phyloP scores from a whole-genome alignment of 2,329 filamentous ascomycete species.

The Fusarium sororula region DNA sequence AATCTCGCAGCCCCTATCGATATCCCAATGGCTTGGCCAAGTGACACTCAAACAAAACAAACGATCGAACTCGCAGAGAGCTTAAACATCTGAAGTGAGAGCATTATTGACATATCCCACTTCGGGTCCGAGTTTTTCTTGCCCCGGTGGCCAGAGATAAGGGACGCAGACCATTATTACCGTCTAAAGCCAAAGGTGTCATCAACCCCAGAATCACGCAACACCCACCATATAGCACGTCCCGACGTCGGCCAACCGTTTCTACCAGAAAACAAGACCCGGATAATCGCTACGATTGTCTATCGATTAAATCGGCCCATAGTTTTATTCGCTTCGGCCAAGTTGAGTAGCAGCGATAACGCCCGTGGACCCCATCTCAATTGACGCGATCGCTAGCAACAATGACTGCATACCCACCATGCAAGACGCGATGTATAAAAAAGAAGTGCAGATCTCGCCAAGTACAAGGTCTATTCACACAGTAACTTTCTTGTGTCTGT shows the following conservation, averaged over 20 bases:
- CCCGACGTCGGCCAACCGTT: constrained; percentile 1
- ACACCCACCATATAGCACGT: background rate
- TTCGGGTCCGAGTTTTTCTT: background rate
- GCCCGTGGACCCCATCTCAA: background rate
- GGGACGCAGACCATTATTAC: background rate
- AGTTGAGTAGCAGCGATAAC: background rate
- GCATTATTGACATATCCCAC: background rate
- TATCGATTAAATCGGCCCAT: background rate
- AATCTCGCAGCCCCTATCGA: background rate
- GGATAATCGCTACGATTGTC: background rate
- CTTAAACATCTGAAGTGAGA: too few relatives aligned
- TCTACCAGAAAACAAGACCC: background rate
- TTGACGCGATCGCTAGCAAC: constrained; percentile 34
- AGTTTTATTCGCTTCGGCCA: background rate
- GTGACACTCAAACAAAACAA: background rate
- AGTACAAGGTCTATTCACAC: fast-evolving
- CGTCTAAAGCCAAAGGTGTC: background rate
- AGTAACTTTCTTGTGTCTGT: background rate
- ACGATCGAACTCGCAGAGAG: too few relatives aligned
- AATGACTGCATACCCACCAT: constrained; percentile 26
- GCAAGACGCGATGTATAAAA: background rate
- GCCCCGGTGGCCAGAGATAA: background rate
- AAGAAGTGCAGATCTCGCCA: background rate
- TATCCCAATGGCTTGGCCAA: fast-evolving
- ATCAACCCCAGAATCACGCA: constrained; percentile 18